Evolutionary conservation across 179 eudicot genomes (phyloP).

Genomic region (Pouteria campechiana): DNA sequence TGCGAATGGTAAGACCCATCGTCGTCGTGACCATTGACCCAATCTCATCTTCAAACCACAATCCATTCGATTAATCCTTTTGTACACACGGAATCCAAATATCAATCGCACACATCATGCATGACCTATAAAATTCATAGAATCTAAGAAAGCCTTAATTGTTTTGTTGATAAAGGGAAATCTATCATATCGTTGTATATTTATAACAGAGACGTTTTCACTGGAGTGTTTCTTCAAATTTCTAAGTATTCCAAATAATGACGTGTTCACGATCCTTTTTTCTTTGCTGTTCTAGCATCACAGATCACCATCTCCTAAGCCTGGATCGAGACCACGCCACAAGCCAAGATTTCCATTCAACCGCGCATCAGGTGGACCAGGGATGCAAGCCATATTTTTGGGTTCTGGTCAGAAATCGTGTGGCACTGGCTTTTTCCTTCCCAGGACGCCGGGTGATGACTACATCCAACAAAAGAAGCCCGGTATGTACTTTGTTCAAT

Average conservation of each 20-base stretch:
- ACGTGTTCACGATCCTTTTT: neutral
- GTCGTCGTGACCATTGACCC: no score
- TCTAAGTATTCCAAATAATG: neutral
- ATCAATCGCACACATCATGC: no score
- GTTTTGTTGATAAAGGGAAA: no score
- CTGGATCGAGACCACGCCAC: constrained; percentile 9
- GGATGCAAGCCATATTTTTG: constrained; percentile 62
- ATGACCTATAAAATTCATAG: no score
- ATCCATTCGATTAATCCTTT: no score
- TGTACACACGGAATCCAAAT: no score
- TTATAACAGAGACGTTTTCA: neutral
- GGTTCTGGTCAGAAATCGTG: constrained; percentile 33
- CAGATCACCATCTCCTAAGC: neutral
- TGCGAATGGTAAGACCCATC: no score
- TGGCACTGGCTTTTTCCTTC: constrained; percentile 71
- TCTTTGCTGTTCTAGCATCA: neutral
- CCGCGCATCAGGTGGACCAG: constrained; percentile 41
- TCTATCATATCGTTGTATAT: neutral
- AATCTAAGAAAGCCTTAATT: no score
- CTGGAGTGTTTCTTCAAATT: neutral
- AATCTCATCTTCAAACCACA: no score
- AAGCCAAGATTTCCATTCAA: constrained; percentile 17
- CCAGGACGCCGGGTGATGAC: constrained; percentile 21
- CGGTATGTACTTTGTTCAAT: constrained; percentile 12
- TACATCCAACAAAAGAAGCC: constrained; percentile 26